Evolutionary conservation across 2,329 filamentous ascomycete species (phyloP).

Genomic region (Gaeumannomyces tritici): DNA sequence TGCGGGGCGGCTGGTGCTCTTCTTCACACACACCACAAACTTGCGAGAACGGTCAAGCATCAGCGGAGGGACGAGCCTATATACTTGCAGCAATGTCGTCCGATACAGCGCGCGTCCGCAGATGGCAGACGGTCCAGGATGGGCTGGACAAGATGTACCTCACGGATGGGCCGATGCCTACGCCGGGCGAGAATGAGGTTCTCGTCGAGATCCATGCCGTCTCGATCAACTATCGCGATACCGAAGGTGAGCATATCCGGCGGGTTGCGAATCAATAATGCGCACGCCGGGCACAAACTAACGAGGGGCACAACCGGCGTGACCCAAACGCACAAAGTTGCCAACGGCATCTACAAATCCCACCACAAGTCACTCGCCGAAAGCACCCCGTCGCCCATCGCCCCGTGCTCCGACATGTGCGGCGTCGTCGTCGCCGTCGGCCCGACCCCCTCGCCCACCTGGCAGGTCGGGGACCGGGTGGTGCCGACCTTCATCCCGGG

Average conservation of each 20-base stretch:
- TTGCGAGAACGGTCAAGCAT: background rate
- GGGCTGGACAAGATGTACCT: constrained; percentile 44
- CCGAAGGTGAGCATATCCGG: constrained; percentile 27
- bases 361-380: constrained; percentile 40
- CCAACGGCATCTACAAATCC: constrained; percentile 57
- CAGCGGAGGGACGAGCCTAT: too few species aligned
- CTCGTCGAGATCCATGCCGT: constrained; percentile 36
- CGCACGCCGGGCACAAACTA: background rate
- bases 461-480: constrained; percentile 54
- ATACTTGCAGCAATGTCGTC: background rate
- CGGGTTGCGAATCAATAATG: too few species aligned
- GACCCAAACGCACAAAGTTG: constrained; percentile 31
- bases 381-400: constrained; percentile 28
- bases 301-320: background rate
- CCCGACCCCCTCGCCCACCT: constrained; percentile 22
- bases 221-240: constrained; percentile 40
- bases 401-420: constrained; percentile 64
- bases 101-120: constrained; percentile 17
- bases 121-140: constrained; percentile 46
- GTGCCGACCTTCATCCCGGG: constrained; percentile 53
- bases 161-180: constrained; percentile 32
- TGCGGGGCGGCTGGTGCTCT: background rate
- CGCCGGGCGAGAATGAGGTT: constrained; percentile 39
- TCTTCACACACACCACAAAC: background rate
- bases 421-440: constrained; percentile 46